Base-by-base conservation (phyloP, 2,329 filamentous ascomycete genomes). In the Botrytis aclada region DNA sequence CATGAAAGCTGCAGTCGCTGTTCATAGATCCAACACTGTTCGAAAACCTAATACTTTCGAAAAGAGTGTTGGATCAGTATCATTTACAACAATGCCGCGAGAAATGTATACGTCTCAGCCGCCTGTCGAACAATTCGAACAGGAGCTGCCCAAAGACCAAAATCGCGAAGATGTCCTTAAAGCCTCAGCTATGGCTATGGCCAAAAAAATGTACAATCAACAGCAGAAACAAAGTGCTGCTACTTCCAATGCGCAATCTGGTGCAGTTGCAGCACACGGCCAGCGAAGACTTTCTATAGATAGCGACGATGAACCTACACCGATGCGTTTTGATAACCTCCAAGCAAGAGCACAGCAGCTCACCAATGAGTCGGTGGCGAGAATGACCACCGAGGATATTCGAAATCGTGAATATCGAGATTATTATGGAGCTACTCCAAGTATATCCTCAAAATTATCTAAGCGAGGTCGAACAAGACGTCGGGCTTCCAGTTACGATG, bases 291-390 rank as follows among this genome's bases (percentile, higher is more conserved):
- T 79, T 78, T 83, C 74, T 76, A 81, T 73, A 75, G 80, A 56
- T 76, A 80, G 71, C 77, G 80, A 73, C 74, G 83, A 81, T 74
- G 82, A 75, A 37, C 79, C 78, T 8, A 86, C 88, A 72, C 83
- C 89, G 10, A 88, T 87, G 78, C 84, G 75, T 8, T 84, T 86
- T 75, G 82, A 89, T 75, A 91, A 89, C 75, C 85, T 98, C 1
- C 94, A 98, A 80, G 94, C 97, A 79, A 91, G 92, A 9, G 95
- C 95, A 0, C 94, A 96, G 79, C 94, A 91, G 79, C 88, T 96
- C 71, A 95, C 95, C 0, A 90, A 95, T 73, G 93, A 97, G 81
- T 90, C 94, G 51, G 84, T 98, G 37, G 89, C 93, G 8, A 95
- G 92, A 80, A 89, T 98, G 74, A 89, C 95, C 58, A 88, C 92